phyloP scores from a whole-genome alignment of 345 rosid genomes.

The Lumnitzera racemosa region DNA sequence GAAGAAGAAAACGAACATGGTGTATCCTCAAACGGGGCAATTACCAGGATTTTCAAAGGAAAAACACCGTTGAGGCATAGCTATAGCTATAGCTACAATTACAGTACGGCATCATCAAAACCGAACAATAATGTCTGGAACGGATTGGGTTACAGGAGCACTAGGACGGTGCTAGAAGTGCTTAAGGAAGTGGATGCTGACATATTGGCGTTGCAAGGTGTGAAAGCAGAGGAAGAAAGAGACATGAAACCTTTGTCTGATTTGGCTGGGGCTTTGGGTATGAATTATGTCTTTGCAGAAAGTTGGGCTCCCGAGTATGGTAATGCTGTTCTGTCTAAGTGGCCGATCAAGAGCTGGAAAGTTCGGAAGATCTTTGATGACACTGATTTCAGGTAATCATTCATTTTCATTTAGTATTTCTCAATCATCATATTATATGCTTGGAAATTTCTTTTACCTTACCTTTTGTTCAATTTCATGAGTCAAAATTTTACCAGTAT shows the following conservation, averaged over 20 bases:
- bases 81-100: too few relatives aligned
- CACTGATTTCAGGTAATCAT: constrained; percentile 66
- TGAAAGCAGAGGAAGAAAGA: constrained; percentile 90
- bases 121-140: not conserved
- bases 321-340: constrained; percentile 78
- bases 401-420: not conserved
- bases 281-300: constrained; percentile 89
- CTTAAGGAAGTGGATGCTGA: constrained; percentile 77
- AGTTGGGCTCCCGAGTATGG: constrained; percentile 99
- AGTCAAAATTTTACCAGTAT: not conserved
- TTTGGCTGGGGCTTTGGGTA: constrained; percentile 75
- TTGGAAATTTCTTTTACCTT: not conserved
- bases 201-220: constrained; percentile 84
- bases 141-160: constrained; percentile 22
- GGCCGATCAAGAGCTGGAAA: constrained; percentile 70
- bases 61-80: constrained; percentile 10
- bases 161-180: constrained; percentile 63
- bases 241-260: constrained; percentile 92
- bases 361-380: constrained; percentile 84
- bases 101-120: too few relatives aligned
- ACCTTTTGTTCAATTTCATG: not conserved
- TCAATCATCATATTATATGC: not conserved
- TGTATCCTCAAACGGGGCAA: not conserved
- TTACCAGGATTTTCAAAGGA: constrained; percentile 9
- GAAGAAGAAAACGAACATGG: constrained; percentile 14